A percentile compares a stretch with the other conserved stretches of the same genome.
Evolutionary conservation across 345 rosid genomes (phyloP).

Genomic region (Rhodomyrtus tomentosa): DNA sequence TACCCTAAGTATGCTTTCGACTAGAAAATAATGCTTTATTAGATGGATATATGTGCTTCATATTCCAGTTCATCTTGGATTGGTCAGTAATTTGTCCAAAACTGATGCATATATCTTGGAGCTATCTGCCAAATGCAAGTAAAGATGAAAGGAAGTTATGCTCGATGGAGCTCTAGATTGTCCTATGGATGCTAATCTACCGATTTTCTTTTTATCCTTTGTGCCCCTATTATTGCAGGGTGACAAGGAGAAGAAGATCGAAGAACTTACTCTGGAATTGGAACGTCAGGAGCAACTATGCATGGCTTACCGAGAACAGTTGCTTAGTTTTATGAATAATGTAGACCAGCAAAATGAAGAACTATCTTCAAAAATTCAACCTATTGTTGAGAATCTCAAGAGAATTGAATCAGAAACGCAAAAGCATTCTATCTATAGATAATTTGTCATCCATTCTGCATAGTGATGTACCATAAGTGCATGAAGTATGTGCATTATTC

Average conservation of each 20-base stretch:
- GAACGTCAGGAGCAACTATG: conserved; percentile 49
- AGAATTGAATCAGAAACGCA: conserved; percentile 41
- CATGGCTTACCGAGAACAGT: conserved; percentile 29
- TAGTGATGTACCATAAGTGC: neutral
- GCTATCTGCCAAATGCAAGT: neutral
- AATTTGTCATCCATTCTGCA: neutral
- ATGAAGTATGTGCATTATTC: neutral
- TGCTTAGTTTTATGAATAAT: conserved; percentile 39
- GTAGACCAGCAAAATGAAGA: conserved; percentile 57
- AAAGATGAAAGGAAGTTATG: neutral
- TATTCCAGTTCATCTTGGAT: neutral
- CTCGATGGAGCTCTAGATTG: neutral
- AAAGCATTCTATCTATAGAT: conserved; percentile 17
- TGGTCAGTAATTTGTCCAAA: neutral
- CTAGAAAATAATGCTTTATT: neutral
- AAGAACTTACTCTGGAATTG: conserved; percentile 45
- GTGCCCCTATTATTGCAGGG: conserved; percentile 22
- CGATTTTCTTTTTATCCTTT: neutral
- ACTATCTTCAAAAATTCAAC: conserved; percentile 38
- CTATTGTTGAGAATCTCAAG: conserved; percentile 41
- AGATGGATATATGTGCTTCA: neutral
- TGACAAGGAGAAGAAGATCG: conserved; percentile 59
- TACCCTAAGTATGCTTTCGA: neutral
- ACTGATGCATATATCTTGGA: neutral
- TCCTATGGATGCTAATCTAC: neutral